A percentile compares a stretch with the other conserved stretches of the same genome.
Conservation (phyloP, 164 flowering plant species). For the Macadamia integrifolia region DNA sequence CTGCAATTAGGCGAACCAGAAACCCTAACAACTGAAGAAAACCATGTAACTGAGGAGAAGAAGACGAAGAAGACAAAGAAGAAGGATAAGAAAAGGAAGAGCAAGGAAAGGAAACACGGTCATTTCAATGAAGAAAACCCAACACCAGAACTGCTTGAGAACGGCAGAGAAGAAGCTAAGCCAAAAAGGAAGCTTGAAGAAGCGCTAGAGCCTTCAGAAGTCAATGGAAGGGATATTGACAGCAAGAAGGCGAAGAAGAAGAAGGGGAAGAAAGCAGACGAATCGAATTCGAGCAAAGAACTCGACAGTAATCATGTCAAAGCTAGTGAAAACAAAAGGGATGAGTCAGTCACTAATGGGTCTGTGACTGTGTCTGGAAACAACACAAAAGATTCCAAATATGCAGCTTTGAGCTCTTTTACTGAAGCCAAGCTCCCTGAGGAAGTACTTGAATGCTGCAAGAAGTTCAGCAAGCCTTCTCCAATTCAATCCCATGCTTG, state of each 20-base stretch:
- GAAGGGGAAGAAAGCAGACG: slow-evolving; percentile 7
- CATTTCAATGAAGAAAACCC: slow-evolving; percentile 2
- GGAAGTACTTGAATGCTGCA: slow-evolving; percentile 65
- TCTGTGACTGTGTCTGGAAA: slow-evolving; percentile 51
- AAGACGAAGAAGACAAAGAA: slow-evolving; percentile 15
- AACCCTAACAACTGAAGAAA: slow-evolving; percentile 9
- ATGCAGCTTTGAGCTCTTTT: slow-evolving; percentile 46
- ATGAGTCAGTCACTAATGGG: slow-evolving; percentile 8
- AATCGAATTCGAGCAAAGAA: slow-evolving; percentile 3
- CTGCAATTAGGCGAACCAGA: slow-evolving; percentile 11
- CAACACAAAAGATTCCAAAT: slow-evolving; percentile 35
- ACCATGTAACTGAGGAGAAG: background rate
- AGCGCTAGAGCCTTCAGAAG: slow-evolving; percentile 1
- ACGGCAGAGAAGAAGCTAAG: slow-evolving; percentile 3
- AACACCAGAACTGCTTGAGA: slow-evolving; percentile 1
- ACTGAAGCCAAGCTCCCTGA: slow-evolving; percentile 44
- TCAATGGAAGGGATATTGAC: slow-evolving; percentile 7
- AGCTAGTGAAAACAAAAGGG: slow-evolving; percentile 6
- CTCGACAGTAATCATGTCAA: background rate
- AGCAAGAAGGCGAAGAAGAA: slow-evolving; percentile 16
- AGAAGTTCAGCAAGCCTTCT: slow-evolving; percentile 59
- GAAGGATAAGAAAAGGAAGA: slow-evolving; percentile 13
- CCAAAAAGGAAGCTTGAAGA: slow-evolving; percentile 4
- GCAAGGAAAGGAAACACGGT: slow-evolving; percentile 11
- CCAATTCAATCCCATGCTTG: slow-evolving; percentile 83